Percentiles rank a stretch among this genome's conserved stretches.
These are phyloP conservation scores for Glycyrrhiza uralensis DNA, from an alignment of 306 rosid species.

Conservation along the genomic window DNA sequence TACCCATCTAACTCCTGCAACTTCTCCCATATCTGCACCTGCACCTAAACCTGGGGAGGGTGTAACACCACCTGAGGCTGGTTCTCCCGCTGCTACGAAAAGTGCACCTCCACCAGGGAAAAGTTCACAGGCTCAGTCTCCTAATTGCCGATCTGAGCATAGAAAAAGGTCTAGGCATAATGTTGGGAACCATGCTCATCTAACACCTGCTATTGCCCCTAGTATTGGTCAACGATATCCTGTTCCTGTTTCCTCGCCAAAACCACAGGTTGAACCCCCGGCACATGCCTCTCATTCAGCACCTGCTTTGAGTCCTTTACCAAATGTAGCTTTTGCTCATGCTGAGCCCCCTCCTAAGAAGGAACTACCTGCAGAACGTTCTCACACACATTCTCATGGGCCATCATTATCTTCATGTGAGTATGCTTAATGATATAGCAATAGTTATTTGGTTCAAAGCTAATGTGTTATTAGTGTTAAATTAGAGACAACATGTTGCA, in stretches of 20 bases:
- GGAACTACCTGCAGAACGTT: constrained; percentile 35
- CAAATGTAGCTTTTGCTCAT: constrained; percentile 70
- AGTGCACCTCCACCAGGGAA: constrained; percentile 39
- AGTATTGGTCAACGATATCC: constrained; percentile 29
- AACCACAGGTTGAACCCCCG: constrained; percentile 38
- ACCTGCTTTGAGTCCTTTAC: constrained; percentile 72
- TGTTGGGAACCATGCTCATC: constrained; percentile 41
- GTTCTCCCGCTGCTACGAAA: constrained; percentile 46
- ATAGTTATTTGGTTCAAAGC: constrained; percentile 17
- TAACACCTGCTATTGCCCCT: constrained; percentile 54
- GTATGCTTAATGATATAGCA: constrained; percentile 34
- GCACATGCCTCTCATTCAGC: constrained; percentile 40
- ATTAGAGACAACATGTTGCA: neutral
- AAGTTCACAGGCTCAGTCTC: constrained; percentile 55
- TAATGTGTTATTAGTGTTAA: neutral
- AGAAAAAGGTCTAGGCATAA: constrained; percentile 45
- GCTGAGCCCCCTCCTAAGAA: constrained; percentile 64
- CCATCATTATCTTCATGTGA: constrained; percentile 54
- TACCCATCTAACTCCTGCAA: constrained; percentile 47
- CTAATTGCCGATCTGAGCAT: constrained; percentile 46
- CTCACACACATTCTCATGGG: constrained; percentile 27
- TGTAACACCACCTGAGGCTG: constrained; percentile 40
- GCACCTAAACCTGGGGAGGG: constrained; percentile 36
- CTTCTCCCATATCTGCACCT: constrained; percentile 59
- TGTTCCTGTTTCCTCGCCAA: constrained; percentile 49